phyloP scores from a whole-genome alignment of 2,329 filamentous ascomycete genomes.

The Paecilomyces fulvus region DNA sequence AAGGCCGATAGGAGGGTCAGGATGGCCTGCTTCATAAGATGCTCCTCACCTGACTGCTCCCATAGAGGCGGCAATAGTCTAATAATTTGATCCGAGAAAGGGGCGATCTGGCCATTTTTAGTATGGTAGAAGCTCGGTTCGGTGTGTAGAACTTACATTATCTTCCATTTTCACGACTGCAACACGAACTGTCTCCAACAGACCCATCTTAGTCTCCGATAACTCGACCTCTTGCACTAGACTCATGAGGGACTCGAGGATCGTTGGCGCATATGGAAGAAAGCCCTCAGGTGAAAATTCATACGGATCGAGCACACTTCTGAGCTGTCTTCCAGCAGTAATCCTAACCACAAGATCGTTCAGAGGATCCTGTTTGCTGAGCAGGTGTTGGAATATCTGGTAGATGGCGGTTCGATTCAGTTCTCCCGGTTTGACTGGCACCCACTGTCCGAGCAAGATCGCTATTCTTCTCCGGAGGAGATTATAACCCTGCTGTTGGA shows the following conservation, averaged over 20 bases:
- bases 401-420: slow-evolving; percentile 67
- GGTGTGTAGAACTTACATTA: slow-evolving; percentile 39
- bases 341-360: slow-evolving; percentile 92
- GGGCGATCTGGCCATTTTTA: slow-evolving; percentile 39
- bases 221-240: slow-evolving; percentile 73
- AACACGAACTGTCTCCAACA: slow-evolving; percentile 77
- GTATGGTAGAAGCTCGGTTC: neutral
- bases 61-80: slow-evolving; percentile 71
- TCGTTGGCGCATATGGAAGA: slow-evolving; percentile 64
- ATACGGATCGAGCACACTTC: slow-evolving; percentile 72
- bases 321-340: slow-evolving; percentile 79
- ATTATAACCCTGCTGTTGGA: slow-evolving; percentile 59
- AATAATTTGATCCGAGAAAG: slow-evolving; percentile 72
- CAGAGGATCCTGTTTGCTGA: slow-evolving; percentile 64
- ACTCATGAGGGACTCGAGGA: slow-evolving; percentile 63
- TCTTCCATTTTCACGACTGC: slow-evolving; percentile 75
- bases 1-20: slow-evolving; percentile 76
- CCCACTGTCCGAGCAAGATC: slow-evolving; percentile 85
- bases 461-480: slow-evolving; percentile 79
- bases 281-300: slow-evolving; percentile 69
- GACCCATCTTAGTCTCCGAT: slow-evolving; percentile 81
- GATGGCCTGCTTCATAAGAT: slow-evolving; percentile 89
- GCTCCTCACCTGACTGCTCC: slow-evolving; percentile 76
- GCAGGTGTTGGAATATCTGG: slow-evolving; percentile 78
- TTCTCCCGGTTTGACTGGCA: slow-evolving; percentile 64